These are phyloP conservation scores for Berkeleyomyces rouxiae DNA, from an alignment of 2,329 filamentous ascomycete genomes.

Conservation along the genomic window DNA sequence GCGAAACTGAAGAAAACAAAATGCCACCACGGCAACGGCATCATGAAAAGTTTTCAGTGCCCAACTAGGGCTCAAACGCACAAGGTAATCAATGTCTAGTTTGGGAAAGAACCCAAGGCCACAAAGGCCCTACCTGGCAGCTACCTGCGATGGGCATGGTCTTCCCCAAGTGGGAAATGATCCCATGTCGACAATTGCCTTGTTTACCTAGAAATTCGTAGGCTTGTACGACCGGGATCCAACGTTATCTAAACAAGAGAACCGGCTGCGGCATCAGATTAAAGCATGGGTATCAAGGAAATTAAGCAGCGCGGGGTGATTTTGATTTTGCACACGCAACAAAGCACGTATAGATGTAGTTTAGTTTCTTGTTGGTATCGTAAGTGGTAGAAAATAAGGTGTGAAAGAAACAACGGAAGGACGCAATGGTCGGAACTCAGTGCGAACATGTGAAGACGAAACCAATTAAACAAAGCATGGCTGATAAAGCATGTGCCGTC, in stretches of 20 bases:
- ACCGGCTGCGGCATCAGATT: too few relatives aligned
- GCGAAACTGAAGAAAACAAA: not conserved
- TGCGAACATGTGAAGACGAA: not conserved
- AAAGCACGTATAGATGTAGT: too few relatives aligned
- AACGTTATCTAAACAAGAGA: too few relatives aligned
- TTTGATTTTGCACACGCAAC: too few relatives aligned
- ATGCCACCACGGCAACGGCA: not conserved
- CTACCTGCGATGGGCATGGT: not conserved
- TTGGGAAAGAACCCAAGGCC: not conserved
- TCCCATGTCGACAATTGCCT: not conserved
- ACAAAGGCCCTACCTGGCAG: not conserved
- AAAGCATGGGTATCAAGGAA: too few relatives aligned
- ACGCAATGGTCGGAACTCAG: not conserved
- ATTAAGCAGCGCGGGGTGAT: too few relatives aligned
- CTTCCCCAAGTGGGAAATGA: not conserved
- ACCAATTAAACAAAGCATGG: not conserved
- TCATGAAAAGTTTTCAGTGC: not conserved
- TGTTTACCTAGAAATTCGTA: not conserved
- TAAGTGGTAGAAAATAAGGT: too few relatives aligned
- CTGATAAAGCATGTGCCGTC: not conserved
- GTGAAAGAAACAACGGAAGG: not conserved
- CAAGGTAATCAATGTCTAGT: not conserved
- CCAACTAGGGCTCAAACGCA: not conserved
- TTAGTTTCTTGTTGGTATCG: too few relatives aligned
- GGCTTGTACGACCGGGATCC: too few relatives aligned